Base-by-base conservation (phyloP, 2,329 filamentous ascomycete species). In the Ceratocystis harringtonii region DNA sequence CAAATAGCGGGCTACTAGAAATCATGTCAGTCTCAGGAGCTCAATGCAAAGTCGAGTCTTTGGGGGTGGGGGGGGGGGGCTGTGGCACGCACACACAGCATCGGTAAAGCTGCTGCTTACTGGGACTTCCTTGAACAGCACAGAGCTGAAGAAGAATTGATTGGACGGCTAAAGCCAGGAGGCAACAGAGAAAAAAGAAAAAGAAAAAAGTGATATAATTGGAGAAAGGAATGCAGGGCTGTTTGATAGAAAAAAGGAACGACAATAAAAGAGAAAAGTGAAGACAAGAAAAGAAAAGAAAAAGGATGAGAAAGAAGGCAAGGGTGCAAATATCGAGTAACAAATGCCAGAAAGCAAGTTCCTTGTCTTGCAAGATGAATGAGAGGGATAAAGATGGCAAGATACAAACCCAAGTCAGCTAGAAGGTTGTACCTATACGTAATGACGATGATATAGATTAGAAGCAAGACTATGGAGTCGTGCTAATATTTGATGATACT, bases 51-150 rank as follows among this genome's bases (percentile, higher is more conserved):
- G 58, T 44, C 28, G 30, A 44, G 30, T 61, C 36, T 12, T 41
- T 3, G 48, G 55, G 55, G 55, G 28, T 2, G 48, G 55, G 55
- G 55, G 28, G 22, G 22, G 22, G 22, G 22, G 22, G 22, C 55
- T 58, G 55, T 58, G 30, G 55, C 55, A 58, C 15, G 55, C 55
- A 58, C 55, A 32, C 52, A 32, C 55, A 32, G 55, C 55, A 58
- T 58, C 55, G n/a, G 55, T 58, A 30, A 58, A 25, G 32, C 55
- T 58, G 32, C 19, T 58, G 55, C 55, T 36, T 58, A 58, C 55
- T 30, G n/a, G 55, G 55, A 58, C 22, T 58, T 58, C 28, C 55
- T 58, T 58, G 55, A 28, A 36, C 55, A 58, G 30, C 15, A n/a
- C 55, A 58, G 25, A 58, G 55, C 55, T 58, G 55, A 36, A 19